These are phyloP conservation scores for Aspergillus brasiliensis DNA, from an alignment of 2,329 filamentous ascomycete species.

Conservation along the genomic window DNA sequence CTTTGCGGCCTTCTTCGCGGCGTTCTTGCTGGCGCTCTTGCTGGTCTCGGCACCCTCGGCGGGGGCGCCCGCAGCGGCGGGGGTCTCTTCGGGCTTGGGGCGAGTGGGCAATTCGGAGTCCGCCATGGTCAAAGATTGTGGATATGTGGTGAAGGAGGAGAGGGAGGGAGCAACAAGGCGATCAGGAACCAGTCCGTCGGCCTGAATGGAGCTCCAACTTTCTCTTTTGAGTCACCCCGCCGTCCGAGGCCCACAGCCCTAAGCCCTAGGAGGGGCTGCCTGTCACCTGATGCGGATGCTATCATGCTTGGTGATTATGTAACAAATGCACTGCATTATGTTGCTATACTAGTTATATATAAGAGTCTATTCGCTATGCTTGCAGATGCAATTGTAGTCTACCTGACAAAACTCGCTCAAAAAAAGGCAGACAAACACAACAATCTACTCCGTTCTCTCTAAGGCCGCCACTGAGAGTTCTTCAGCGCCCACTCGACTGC, in stretches of 20 bases:
- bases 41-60: constrained; percentile 38
- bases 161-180: constrained; percentile 1
- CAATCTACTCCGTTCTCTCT: not conserved
- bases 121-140: constrained; percentile 33
- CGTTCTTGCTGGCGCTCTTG: constrained; percentile 67
- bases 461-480: constrained; percentile 46
- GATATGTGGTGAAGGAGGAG: not conserved
- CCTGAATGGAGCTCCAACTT: constrained; percentile 12
- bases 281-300: constrained; percentile 9
- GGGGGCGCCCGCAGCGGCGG: constrained; percentile 29
- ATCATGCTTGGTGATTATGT: not conserved
- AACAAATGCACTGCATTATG: not conserved
- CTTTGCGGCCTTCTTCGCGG: constrained; percentile 83
- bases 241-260: constrained; percentile 26
- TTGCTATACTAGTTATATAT: not conserved
- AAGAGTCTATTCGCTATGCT: not conserved
- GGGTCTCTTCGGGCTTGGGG: constrained; percentile 42
- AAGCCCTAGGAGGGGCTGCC: constrained; percentile 37
- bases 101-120: constrained; percentile 44
- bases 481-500: constrained; percentile 77
- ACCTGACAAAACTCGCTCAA: not conserved
- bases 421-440: not conserved
- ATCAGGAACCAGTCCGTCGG: constrained; percentile 5
- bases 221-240: constrained; percentile 36
- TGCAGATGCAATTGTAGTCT: not conserved